Evolutionary conservation across 2,329 filamentous ascomycete genomes (phyloP).

Genomic region (Sporothrix brunneoviolacea): DNA sequence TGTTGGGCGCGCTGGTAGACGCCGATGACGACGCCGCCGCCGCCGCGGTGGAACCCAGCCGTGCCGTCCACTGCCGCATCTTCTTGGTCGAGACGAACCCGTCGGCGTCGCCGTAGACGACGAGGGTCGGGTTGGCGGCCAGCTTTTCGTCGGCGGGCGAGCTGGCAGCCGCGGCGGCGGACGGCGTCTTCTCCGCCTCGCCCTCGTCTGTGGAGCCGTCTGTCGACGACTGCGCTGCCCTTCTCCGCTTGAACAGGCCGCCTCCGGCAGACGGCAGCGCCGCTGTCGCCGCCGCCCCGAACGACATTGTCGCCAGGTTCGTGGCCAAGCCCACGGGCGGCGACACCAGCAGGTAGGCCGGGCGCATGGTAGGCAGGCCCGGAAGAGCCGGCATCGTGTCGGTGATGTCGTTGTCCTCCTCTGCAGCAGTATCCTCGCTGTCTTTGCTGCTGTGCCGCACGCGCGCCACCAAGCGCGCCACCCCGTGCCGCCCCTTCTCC

Average conservation of each 20-base stretch:
- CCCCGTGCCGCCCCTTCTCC: constrained; percentile 40
- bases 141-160: constrained; percentile 47
- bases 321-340: constrained; percentile 57
- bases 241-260: constrained; percentile 5
- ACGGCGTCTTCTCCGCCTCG: background rate
- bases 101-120: constrained; percentile 70
- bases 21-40: background rate
- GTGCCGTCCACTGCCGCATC: constrained; percentile 57
- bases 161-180: constrained; percentile 11
- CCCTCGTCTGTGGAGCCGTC: background rate
- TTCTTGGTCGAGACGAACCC: constrained; percentile 61
- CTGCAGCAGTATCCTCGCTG: constrained; percentile 13
- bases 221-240: constrained; percentile 7
- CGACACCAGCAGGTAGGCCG: constrained; percentile 60
- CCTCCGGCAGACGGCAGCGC: no score
- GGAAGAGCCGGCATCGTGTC: constrained; percentile 25
- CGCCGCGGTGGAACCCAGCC: constrained; percentile 31
- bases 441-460: constrained; percentile 27
- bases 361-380: constrained; percentile 31
- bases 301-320: constrained; percentile 56
- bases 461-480: constrained; percentile 41
- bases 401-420: constrained; percentile 9
- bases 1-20: background rate
- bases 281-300: constrained; percentile 30
- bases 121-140: constrained; percentile 53